Evolutionary conservation across 495 filamentous ascomycete species (phyloP).

Genomic region (Talaromyces adpressus): DNA sequence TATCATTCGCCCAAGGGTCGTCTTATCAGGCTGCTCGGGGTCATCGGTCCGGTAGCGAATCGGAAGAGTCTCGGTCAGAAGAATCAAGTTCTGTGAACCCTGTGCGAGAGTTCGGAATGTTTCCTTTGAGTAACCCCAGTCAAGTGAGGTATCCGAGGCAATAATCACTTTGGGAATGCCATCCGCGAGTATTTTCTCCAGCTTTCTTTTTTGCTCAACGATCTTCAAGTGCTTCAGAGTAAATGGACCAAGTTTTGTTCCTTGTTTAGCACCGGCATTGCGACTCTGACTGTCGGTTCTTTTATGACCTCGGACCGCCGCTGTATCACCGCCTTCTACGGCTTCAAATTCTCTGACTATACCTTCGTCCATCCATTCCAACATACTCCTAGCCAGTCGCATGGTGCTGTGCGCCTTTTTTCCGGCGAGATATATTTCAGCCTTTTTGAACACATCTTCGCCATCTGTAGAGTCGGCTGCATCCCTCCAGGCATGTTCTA

Average conservation of each 20-base stretch:
- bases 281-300: slow-evolving; percentile 26
- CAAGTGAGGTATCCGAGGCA: slow-evolving; percentile 80
- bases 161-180: slow-evolving; percentile 68
- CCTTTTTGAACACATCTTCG: slow-evolving; percentile 51
- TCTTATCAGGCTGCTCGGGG: slow-evolving; percentile 22
- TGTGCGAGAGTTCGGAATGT: slow-evolving; percentile 65
- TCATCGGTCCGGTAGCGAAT: slow-evolving; percentile 32
- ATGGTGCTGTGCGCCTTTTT: slow-evolving; percentile 75
- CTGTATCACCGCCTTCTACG: slow-evolving; percentile 45
- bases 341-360: slow-evolving; percentile 89
- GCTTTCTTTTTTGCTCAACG: slow-evolving; percentile 66
- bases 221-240: slow-evolving; percentile 81
- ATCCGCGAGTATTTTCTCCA: slow-evolving; percentile 54
- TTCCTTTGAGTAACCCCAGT: slow-evolving; percentile 95
- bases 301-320: slow-evolving; percentile 36
- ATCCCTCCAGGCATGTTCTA: slow-evolving; percentile 86
- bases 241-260: slow-evolving; percentile 62
- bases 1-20: slow-evolving; percentile 49
- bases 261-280: slow-evolving; percentile 24
- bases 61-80: slow-evolving; percentile 66
- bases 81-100: slow-evolving; percentile 71
- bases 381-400: slow-evolving; percentile 84
- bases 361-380: slow-evolving; percentile 98
- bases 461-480: slow-evolving; percentile 42
- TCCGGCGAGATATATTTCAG: slow-evolving; percentile 76